Percentiles rank a stretch among this genome's conserved stretches.
These are phyloP conservation scores for Corymbia maculata DNA, from an alignment of 345 rosid species.

Conservation along the genomic window DNA sequence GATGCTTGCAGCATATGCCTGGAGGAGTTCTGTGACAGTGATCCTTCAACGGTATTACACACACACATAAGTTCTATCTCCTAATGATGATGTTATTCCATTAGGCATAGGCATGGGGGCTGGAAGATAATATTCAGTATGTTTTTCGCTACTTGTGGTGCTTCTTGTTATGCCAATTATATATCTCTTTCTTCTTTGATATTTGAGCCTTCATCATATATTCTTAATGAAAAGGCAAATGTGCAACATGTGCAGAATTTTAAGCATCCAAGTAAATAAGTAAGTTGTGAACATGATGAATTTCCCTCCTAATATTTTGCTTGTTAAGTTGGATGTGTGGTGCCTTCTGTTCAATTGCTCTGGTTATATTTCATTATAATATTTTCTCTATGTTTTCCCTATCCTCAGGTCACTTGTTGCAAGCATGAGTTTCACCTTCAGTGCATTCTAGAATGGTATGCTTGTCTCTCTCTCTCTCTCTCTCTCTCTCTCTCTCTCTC, in stretches of 20 bases:
- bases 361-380: neutral
- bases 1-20: slow-evolving; percentile 76
- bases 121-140: neutral
- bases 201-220: neutral
- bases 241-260: neutral
- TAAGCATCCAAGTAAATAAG: neutral
- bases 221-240: neutral
- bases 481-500: neutral
- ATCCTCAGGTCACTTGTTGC: slow-evolving; percentile 55
- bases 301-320: neutral
- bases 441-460: slow-evolving; percentile 74
- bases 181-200: neutral
- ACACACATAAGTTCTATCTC: neutral
- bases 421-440: slow-evolving; percentile 80
- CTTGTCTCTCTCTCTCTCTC: neutral
- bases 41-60: slow-evolving; percentile 53
- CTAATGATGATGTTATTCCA: neutral
- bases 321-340: neutral
- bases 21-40: slow-evolving; percentile 53
- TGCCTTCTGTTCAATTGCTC: neutral
- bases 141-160: neutral
- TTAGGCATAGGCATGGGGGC: neutral
- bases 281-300: neutral
- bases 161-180: neutral
- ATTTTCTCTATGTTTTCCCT: neutral